These are phyloP conservation scores for Trichoderma breve DNA, from an alignment of 2,329 filamentous ascomycete species.

Conservation along the genomic window DNA sequence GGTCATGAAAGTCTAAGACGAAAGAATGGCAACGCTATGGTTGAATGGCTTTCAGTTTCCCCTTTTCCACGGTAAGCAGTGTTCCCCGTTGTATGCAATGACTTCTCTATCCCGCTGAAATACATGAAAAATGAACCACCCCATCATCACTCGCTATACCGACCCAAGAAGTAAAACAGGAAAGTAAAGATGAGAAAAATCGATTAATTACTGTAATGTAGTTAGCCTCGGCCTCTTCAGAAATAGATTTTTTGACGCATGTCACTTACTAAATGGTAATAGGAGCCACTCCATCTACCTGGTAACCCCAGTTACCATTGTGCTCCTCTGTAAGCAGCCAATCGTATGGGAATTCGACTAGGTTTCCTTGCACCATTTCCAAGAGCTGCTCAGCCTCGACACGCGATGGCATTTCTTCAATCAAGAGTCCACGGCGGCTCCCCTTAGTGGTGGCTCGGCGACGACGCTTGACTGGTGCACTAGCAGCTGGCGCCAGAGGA, in stretches of 20 bases:
- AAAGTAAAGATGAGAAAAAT: background rate
- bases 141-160: background rate
- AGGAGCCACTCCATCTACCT: slow-evolving; percentile 92
- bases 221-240: slow-evolving; percentile 29
- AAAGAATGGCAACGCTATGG: background rate
- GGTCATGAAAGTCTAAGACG: background rate
- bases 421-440: slow-evolving; percentile 61
- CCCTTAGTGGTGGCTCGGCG: slow-evolving; percentile 69
- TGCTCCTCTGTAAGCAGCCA: slow-evolving; percentile 91
- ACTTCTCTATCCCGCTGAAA: slow-evolving; percentile 11
- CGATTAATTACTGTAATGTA: slow-evolving; percentile 34
- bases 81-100: background rate
- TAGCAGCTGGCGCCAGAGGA: slow-evolving; percentile 30
- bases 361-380: slow-evolving; percentile 76
- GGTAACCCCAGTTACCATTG: slow-evolving; percentile 94
- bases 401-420: slow-evolving; percentile 73
- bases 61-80: background rate
- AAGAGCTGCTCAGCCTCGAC: slow-evolving; percentile 80
- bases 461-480: slow-evolving; percentile 57
- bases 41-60: background rate
- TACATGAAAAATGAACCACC: background rate
- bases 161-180: background rate
- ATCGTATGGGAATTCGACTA: slow-evolving; percentile 93
- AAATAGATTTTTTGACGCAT: background rate
- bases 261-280: slow-evolving; percentile 87